phyloP scores from a whole-genome alignment of 208 protist species.

The Crithidia mellificae region DNA sequence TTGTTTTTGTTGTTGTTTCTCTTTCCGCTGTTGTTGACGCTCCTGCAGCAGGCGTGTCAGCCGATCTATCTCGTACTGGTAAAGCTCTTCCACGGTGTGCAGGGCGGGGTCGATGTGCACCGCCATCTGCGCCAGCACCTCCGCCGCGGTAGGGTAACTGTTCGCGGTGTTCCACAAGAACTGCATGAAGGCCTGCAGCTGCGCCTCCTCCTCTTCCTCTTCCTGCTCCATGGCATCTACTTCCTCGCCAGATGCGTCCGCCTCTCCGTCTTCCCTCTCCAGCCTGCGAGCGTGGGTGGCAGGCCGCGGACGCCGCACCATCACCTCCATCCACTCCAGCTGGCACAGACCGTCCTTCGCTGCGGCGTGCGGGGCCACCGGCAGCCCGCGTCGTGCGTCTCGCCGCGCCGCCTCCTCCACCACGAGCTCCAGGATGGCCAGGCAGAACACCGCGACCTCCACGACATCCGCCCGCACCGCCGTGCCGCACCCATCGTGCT shows the following conservation, averaged over 20 bases:
- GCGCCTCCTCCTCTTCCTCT: slow-evolving; percentile 1
- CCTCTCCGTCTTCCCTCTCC: neutral
- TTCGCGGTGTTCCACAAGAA: slow-evolving; percentile 26
- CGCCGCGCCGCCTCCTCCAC: neutral
- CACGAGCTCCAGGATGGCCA: slow-evolving; percentile 25
- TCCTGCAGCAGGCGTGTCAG: slow-evolving; percentile 20
- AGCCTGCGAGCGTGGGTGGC: neutral
- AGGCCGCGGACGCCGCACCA: neutral
- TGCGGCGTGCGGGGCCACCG: neutral
- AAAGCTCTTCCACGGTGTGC: slow-evolving; percentile 18
- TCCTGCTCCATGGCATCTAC: no score
- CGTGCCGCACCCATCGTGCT: neutral
- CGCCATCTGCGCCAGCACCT: slow-evolving; percentile 16
- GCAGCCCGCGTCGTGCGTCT: neutral
- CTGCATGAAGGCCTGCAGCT: slow-evolving; percentile 18
- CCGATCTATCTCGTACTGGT: slow-evolving; percentile 26
- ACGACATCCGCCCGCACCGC: slow-evolving; percentile 9
- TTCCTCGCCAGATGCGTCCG: no score
- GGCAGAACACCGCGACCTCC: slow-evolving; percentile 26
- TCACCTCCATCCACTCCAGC: slow-evolving; percentile 23
- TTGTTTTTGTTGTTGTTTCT: no score
- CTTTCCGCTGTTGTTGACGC: slow-evolving; percentile 2
- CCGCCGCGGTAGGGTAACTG: slow-evolving; percentile 3
- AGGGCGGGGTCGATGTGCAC: slow-evolving; percentile 13
- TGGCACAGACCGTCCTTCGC: slow-evolving; percentile 2